Evolutionary conservation across 2,329 filamentous ascomycete genomes (phyloP), one percentile per base, ranked within the genome.

Genomic region (Trichoderma sp.): DNA sequence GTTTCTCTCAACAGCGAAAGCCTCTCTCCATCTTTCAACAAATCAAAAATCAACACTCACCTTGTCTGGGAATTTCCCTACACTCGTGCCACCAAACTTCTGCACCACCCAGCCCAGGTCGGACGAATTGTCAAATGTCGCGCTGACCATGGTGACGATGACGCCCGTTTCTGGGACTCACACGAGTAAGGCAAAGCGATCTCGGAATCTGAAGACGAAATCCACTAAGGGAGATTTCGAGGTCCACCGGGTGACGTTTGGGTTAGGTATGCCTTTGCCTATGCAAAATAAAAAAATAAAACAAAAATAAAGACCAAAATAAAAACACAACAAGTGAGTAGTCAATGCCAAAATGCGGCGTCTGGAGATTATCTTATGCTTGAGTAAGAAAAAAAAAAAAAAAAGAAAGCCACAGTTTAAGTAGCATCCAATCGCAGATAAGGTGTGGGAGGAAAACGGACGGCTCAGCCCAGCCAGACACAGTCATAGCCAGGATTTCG

Each of bases 11-110:
- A 55, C 8, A 37, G 4, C 35, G 16, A 14, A 33, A 11, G 35
- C 43, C n/a, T 49, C n/a, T 49, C 37, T 19, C 5, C 16, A 49
- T 21, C 8, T 29, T 53, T 14, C 27, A 5, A 43, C 7, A 2
- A 21, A 47, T n/a, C 35, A 40, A 33, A 55, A 16, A 33, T 10
- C 3, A 24, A 29, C 61, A 68, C 81, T 70, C 76, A 87, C 85
- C 81, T 91, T 91, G 74, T 88, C 86, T 64, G 94, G 91, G 76
- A 97, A 97, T 82, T 98, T 98, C 75, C 95, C 96, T 63, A 98
- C 92, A 77, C 93, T 97, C 64, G 95, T 99, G 63, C 95, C 95
- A 72, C 94, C 94, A 80, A 97, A 97, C 81, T 97, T 97, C 80
- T 97, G 94, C 62, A 97, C 92, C 35, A 97, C 86, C 94, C 94